A percentile compares a stretch with the other conserved stretches of the same genome.
Evolutionary conservation across 371 early-diverging fungal species (phyloP).

Genomic region (Mortierella sp.): DNA sequence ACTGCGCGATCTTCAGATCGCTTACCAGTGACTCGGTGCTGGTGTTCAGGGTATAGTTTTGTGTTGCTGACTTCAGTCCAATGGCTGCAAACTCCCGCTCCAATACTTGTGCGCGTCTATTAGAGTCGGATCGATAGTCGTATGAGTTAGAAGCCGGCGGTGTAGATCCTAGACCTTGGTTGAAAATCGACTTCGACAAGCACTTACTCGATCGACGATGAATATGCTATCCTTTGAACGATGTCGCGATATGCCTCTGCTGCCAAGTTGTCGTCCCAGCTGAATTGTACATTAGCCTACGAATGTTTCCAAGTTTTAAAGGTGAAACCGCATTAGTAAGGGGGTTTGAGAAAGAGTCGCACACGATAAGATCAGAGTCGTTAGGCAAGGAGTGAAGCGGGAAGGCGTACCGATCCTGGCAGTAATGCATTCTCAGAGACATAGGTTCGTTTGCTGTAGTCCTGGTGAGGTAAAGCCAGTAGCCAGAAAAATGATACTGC

Average conservation of each 20-base stretch:
- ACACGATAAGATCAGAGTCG: background rate
- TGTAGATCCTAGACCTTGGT: background rate
- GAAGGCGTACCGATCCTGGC: constrained; percentile 73
- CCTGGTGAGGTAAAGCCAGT: constrained; percentile 65
- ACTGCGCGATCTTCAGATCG: background rate
- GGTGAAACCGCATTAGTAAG: too few species aligned
- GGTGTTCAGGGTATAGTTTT: constrained; percentile 62
- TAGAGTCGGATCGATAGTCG: background rate
- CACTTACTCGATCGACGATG: constrained; percentile 43
- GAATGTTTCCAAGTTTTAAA: background rate
- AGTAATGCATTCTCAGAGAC: constrained; percentile 89
- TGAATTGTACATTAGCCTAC: constrained; percentile 70
- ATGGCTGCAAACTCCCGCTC: constrained; percentile 63
- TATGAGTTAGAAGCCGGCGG: background rate
- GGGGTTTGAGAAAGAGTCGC: background rate
- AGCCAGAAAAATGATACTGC: constrained; percentile 67
- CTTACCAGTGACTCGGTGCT: constrained; percentile 39
- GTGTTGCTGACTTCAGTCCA: constrained; percentile 73
- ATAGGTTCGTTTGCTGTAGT: constrained; percentile 71
- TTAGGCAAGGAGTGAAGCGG: background rate
- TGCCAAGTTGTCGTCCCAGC: constrained; percentile 62
- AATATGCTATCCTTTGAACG: constrained; percentile 33
- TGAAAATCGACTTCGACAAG: background rate
- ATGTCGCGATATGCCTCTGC: constrained; percentile 67
- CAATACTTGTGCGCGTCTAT: constrained; percentile 68